Evolutionary conservation across 306 rosid genomes (phyloP), one percentile per base, ranked within the genome.

Genomic region (Sphenostylis stenocarpa): DNA sequence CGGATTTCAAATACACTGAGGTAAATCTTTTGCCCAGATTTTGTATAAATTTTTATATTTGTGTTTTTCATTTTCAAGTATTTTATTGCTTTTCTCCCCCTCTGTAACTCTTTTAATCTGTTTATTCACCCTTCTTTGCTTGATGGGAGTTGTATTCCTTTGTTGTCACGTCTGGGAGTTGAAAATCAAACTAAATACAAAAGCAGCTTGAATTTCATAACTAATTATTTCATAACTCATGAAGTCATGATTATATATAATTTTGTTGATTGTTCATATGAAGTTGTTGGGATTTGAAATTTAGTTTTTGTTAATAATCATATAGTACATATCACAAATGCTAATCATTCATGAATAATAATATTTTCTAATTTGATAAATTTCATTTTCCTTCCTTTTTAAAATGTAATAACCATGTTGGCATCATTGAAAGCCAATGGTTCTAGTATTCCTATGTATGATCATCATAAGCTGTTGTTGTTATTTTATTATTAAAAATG

Each of bases 1-100:
- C 79, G 86, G 75, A 86, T 78, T 88, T 92, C 86, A 89, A 86
- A 63, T 58, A 68, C 79, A 81, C 81, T 7, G 85, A 61, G 91
- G 98, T 87, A 84, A 36, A 78, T 84, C 74, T 79, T 77, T 84
- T 73, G 38, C 83, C 66, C 39, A 17, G 33, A 72, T 33, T 80
- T 61, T 23, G 23, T 20, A 31, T 56, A 52, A 77, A 77, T 24
- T 67, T 48, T 57, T 14, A 26, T 57, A 24, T 51, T 13, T 20
- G 2, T 64, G 34, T 73, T 45, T 19, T 66, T 45, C 23, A 28
- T 52, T 71, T 24, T 72, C 56, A 43, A 7, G 60, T 26, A 57
- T 12, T 55, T 33, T 17, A 21, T 57, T 14, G 73, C 19, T 60
- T 65, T 38, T 23, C 61, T 51, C 23, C 34, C 6, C 64, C 34